phyloP scores from a whole-genome alignment of 75 land plant species.

The Pinus albicaulis region DNA sequence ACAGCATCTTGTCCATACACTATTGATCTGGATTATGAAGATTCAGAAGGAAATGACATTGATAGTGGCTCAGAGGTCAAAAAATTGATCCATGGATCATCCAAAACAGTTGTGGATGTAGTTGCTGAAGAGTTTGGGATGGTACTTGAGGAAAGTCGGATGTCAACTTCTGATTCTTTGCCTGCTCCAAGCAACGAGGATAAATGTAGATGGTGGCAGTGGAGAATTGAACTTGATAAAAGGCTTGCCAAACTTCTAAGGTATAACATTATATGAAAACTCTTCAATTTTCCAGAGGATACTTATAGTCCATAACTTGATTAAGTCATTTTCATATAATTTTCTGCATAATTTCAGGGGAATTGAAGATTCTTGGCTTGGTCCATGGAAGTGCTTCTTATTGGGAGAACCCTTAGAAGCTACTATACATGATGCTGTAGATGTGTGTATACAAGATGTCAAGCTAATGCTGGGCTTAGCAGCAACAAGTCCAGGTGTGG shows the following conservation, averaged over 20 bases:
- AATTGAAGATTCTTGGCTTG: slow-evolving; percentile 85
- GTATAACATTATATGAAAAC: slow-evolving; percentile 18
- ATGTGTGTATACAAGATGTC: slow-evolving; percentile 14
- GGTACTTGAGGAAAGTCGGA: slow-evolving; percentile 67
- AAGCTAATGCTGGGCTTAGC: not conserved
- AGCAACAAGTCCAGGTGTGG: slow-evolving; percentile 12
- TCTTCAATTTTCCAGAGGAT: not conserved
- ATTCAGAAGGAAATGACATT: slow-evolving; percentile 44
- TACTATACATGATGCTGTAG: slow-evolving; percentile 17
- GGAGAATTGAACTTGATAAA: slow-evolving; percentile 64
- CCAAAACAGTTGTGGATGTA: slow-evolving; percentile 29
- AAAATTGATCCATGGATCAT: not conserved
- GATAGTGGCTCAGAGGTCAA: slow-evolving; percentile 13
- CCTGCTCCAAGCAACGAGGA: slow-evolving; percentile 34
- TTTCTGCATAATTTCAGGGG: slow-evolving; percentile 24
- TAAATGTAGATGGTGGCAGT: slow-evolving; percentile 68
- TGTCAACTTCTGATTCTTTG: slow-evolving; percentile 34
- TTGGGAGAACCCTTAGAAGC: slow-evolving; percentile 44
- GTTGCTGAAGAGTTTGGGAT: slow-evolving; percentile 45
- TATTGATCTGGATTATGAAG: not conserved
- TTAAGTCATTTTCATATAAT: not conserved
- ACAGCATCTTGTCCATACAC: not conserved
- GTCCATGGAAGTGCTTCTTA: slow-evolving; percentile 77
- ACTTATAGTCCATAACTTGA: not conserved
- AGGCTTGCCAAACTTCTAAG: slow-evolving; percentile 54